Conservation (phyloP, 2,329 filamentous ascomycete genomes). For the Pseudogymnoascus sp. region DNA sequence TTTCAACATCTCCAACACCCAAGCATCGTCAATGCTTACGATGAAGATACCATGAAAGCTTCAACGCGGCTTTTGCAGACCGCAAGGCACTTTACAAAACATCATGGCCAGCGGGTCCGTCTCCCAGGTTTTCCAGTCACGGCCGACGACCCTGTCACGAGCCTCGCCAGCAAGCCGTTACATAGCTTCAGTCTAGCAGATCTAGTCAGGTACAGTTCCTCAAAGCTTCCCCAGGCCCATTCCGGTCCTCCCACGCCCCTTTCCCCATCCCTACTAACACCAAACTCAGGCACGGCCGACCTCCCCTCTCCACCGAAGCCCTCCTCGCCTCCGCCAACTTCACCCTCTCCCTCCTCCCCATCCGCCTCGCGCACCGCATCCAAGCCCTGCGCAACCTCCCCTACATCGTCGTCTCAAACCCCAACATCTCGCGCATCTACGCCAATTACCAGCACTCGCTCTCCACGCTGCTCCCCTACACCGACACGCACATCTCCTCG, state of each 20-base stretch:
- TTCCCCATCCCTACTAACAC: constrained; percentile 11
- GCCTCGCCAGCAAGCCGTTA: constrained; percentile 67
- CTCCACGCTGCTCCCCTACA: constrained; percentile 81
- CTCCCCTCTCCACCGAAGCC: constrained; percentile 70
- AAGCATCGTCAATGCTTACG: constrained; percentile 1
- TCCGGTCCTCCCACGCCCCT: not conserved
- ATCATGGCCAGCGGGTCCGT: constrained; percentile 17
- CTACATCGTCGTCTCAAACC: constrained; percentile 97
- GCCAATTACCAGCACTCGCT: constrained; percentile 92
- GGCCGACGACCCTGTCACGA: constrained; percentile 68
- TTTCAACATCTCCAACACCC: not conserved
- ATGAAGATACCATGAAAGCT: constrained; percentile 41
- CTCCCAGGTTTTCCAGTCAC: constrained; percentile 42
- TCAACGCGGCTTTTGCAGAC: constrained; percentile 33
- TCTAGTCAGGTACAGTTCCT: constrained; percentile 64
- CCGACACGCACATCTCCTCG: constrained; percentile 61
- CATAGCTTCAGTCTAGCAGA: constrained; percentile 80
- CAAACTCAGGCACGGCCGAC: constrained; percentile 59
- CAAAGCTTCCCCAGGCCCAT: constrained; percentile 5
- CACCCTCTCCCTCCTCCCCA: constrained; percentile 83
- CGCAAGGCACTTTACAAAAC: constrained; percentile 14
- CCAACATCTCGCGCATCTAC: constrained; percentile 89
- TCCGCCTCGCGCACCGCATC: constrained; percentile 87
- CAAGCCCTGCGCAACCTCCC: constrained; percentile 88
- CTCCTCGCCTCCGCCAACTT: constrained; percentile 91